phyloP scores from a whole-genome alignment of 2,329 filamentous ascomycete species.

The Paecilomyces dactylethromorphus region DNA sequence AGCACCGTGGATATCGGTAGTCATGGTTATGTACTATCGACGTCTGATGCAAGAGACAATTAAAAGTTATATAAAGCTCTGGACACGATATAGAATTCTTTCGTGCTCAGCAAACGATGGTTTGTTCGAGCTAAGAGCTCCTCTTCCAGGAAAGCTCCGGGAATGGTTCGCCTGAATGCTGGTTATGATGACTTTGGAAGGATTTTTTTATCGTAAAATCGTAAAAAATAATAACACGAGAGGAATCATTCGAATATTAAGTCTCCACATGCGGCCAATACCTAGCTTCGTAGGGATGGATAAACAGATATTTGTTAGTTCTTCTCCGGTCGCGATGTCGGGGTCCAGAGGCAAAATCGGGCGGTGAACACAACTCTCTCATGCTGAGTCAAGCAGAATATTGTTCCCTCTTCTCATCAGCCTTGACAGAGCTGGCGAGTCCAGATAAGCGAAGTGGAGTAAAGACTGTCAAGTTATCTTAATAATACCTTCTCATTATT shows the following conservation, averaged over 20 bases:
- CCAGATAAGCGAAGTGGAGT: too few relatives aligned
- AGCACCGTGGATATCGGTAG: slow-evolving; percentile 24
- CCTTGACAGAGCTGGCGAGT: too few relatives aligned
- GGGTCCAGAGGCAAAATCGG: not conserved
- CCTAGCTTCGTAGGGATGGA: not conserved
- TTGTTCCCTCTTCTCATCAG: not conserved
- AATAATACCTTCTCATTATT: not conserved
- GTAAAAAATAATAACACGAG: not conserved
- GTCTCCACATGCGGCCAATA: not conserved
- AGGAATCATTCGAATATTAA: not conserved
- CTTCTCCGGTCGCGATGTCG: not conserved
- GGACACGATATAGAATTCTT: not conserved
- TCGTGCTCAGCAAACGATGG: not conserved
- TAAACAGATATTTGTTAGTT: not conserved
- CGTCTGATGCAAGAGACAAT: not conserved
- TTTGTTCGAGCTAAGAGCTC: not conserved
- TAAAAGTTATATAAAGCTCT: not conserved
- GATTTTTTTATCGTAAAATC: not conserved
- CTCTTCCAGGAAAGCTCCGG: not conserved
- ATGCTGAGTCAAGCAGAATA: not conserved
- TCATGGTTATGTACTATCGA: slow-evolving; percentile 16
- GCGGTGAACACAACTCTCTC: not conserved
- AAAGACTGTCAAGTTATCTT: too few relatives aligned
- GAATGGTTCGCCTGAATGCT: not conserved
- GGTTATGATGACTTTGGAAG: not conserved